Evolutionary conservation across 768 basidiomycete genomes (phyloP), one percentile per base, ranked within the genome.

Genomic region (Mycena maculata): DNA sequence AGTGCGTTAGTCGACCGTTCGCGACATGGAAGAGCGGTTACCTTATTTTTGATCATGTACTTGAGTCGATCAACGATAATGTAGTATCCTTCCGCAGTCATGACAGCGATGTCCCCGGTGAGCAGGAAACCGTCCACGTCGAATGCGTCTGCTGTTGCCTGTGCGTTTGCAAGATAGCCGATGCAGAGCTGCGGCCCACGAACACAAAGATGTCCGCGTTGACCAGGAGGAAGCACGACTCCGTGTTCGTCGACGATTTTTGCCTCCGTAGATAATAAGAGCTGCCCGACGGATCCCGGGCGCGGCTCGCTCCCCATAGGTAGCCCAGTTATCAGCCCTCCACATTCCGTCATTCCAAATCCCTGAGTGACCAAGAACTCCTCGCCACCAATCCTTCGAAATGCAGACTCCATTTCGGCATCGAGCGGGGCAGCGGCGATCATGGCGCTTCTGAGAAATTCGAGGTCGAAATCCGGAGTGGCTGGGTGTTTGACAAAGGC

Each of bases 31-130:
- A 1, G 33, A 13, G 3, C 15, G 18, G 27, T 6, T 20, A 60
- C 59, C 59, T 60, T 60, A 48, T 47, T 60, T 16, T 60, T 60
- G 27, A 60, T 60, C 59, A 60, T 60, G 27, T 15, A 27, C 36
- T 60, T 60, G 47, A 50, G 22, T 3, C 53, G 30, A 48, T 47
- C 61, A 3, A 63, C 52, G 3, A 55, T 55, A 33, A n/a, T n/a
- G 9, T 47, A 27, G 22, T 63, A 63, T 13, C 53, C 53, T 13
- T 63, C 53, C 10, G 16, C 20, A 1, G 44, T 47, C n/a, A 63
- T 47, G 2, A 44, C 13, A 5, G 52, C 61, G 22, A 63, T 48
- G 44, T 63, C 61, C 11, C 61, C 61, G 4, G 61, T 63, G 31
- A 36, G 33, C 30, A 63, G 36, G 20, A 54, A 63, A 1, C 53